These are phyloP conservation scores for Termitomyces sp. DNA, from an alignment of 768 basidiomycete genomes.

Conservation along the genomic window DNA sequence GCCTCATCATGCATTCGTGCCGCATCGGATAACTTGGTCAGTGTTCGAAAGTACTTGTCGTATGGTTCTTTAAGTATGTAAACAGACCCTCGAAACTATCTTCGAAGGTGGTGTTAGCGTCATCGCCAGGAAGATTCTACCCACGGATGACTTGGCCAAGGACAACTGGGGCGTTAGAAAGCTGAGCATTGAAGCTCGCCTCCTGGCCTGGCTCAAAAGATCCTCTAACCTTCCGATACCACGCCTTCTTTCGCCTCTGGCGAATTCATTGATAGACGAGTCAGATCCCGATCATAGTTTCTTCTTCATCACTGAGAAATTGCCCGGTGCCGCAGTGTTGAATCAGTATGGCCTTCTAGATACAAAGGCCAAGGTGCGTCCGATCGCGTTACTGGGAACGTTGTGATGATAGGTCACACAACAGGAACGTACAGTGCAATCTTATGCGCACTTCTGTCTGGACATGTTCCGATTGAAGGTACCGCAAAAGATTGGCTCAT, in stretches of 20 bases:
- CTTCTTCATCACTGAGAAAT: conserved; percentile 8
- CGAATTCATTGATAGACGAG: background rate
- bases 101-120: background rate
- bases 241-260: background rate
- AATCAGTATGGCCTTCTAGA: conserved; percentile 7
- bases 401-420: background rate
- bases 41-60: background rate
- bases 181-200: conserved; percentile 2
- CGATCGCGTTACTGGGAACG: background rate
- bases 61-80: background rate
- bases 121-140: conserved; percentile 1
- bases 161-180: background rate
- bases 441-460: background rate
- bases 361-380: conserved; percentile 1
- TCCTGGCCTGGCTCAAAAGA: background rate
- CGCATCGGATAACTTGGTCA: conserved; percentile 6
- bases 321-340: conserved; percentile 2
- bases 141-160: background rate
- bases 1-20: conserved; percentile 2
- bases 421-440: background rate
- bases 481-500: conserved; percentile 5
- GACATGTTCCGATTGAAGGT: conserved; percentile 3
- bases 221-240: background rate
- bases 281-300: background rate
- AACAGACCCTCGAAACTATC: conserved; percentile 1